Evolutionary conservation across 306 rosid species (phyloP).

Genomic region (Cercis canadensis): DNA sequence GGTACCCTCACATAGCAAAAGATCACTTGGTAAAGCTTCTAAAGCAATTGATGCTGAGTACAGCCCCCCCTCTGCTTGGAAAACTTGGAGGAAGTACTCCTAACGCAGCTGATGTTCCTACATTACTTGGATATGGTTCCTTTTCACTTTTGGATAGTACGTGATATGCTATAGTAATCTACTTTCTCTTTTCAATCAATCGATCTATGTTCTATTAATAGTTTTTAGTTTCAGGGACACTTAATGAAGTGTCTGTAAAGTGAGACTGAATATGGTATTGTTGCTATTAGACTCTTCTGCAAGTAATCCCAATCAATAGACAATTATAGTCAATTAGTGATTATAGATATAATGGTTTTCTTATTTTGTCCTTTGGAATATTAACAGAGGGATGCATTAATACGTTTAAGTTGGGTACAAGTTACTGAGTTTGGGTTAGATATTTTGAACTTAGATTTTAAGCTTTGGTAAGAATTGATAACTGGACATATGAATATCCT

Average conservation of each 20-base stretch:
- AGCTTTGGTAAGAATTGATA: slow-evolving; percentile 31
- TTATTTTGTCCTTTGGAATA: slow-evolving; percentile 26
- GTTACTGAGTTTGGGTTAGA: slow-evolving; percentile 23
- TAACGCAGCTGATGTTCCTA: slow-evolving; percentile 90
- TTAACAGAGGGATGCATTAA: slow-evolving; percentile 29
- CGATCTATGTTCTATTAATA: slow-evolving; percentile 10
- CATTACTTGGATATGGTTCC: slow-evolving; percentile 84
- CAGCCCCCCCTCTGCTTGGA: slow-evolving; percentile 56
- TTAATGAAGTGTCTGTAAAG: slow-evolving; percentile 16
- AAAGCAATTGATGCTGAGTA: slow-evolving; percentile 67
- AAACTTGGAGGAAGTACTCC: slow-evolving; percentile 61
- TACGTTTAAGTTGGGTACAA: too few relatives aligned
- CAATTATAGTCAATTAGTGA: slow-evolving; percentile 20
- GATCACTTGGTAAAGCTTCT: slow-evolving; percentile 89
- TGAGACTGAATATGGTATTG: slow-evolving; percentile 8
- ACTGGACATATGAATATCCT: slow-evolving; percentile 26
- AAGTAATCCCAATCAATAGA: background rate
- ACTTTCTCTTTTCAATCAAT: slow-evolving; percentile 33
- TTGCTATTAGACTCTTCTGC: background rate
- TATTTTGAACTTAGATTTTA: slow-evolving; percentile 21
- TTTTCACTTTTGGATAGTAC: slow-evolving; percentile 84
- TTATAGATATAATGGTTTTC: slow-evolving; percentile 25
- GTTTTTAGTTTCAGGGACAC: slow-evolving; percentile 18
- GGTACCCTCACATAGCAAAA: slow-evolving; percentile 83
- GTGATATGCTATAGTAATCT: slow-evolving; percentile 50